Evolutionary conservation across 192 early-diverging fungal species (phyloP).

Genomic region (Podochytrium sp.): DNA sequence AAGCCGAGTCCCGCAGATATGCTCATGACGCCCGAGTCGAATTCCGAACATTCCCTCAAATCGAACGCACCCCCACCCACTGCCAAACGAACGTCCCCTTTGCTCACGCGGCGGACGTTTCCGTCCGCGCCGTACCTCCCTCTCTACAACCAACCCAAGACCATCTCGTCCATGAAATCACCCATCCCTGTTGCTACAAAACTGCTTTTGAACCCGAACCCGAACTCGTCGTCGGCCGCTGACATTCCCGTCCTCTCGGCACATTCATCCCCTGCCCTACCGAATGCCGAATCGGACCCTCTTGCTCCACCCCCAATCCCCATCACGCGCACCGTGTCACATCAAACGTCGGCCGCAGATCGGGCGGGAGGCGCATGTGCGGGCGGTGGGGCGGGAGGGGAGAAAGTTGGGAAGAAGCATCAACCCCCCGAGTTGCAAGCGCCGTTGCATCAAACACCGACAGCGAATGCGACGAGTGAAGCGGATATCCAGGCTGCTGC

Average conservation of each 20-base stretch:
- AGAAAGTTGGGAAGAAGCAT: no score
- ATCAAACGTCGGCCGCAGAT: background rate
- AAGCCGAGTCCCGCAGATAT: background rate
- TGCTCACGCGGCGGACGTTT: conserved; percentile 17
- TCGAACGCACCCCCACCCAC: no score
- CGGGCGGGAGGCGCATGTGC: background rate
- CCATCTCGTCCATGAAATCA: background rate
- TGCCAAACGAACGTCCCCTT: background rate
- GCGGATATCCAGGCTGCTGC: conserved; percentile 28
- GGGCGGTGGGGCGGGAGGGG: no score
- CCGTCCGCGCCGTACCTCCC: conserved; percentile 29
- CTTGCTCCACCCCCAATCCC: background rate
- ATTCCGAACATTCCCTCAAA: no score
- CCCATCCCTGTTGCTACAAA: conserved; percentile 2
- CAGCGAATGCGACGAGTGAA: background rate
- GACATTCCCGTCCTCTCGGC: conserved; percentile 8
- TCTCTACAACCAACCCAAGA: conserved; percentile 7
- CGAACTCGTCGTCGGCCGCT: conserved; percentile 30
- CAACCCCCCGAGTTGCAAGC: conserved; percentile 18
- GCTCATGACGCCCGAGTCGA: no score
- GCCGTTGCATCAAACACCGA: conserved; percentile 22
- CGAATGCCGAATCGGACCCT: background rate
- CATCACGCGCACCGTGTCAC: background rate
- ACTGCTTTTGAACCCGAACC: conserved; percentile 26
- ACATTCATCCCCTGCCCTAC: background rate